These are phyloP conservation scores for Syzygium syzygioides DNA, from an alignment of 441 rosid genomes.

Conservation along the genomic window DNA sequence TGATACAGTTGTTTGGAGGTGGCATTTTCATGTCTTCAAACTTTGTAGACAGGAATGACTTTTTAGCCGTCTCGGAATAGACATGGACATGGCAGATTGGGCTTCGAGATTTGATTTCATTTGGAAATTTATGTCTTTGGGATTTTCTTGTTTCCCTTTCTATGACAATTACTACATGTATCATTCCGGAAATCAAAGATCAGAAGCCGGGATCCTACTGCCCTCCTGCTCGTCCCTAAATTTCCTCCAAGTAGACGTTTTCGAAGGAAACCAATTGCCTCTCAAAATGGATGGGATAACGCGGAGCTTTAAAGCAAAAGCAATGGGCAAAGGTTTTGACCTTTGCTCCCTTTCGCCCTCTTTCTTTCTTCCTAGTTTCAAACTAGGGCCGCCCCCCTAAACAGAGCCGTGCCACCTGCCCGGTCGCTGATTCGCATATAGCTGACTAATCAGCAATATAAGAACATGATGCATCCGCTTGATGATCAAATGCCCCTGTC, in stretches of 20 bases:
- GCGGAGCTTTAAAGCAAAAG: rapidly evolving
- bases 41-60: neutral
- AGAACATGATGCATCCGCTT: neutral
- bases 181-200: neutral
- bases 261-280: neutral
- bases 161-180: neutral
- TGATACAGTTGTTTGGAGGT: neutral
- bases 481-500: neutral
- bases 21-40: neutral
- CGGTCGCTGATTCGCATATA: neutral
- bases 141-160: neutral
- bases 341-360: neutral
- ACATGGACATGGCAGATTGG: neutral
- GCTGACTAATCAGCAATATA: neutral
- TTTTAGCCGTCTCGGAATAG: neutral
- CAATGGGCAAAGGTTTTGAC: neutral
- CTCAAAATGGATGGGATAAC: neutral
- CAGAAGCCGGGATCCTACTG: neutral
- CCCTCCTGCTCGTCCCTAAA: neutral
- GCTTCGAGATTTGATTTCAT: neutral
- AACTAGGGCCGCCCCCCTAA: neutral
- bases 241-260: neutral
- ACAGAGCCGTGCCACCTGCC: neutral
- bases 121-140: neutral
- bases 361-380: neutral